Conservation (phyloP, 2,329 filamentous ascomycete species). For the Cordyceps fumosorosea region DNA sequence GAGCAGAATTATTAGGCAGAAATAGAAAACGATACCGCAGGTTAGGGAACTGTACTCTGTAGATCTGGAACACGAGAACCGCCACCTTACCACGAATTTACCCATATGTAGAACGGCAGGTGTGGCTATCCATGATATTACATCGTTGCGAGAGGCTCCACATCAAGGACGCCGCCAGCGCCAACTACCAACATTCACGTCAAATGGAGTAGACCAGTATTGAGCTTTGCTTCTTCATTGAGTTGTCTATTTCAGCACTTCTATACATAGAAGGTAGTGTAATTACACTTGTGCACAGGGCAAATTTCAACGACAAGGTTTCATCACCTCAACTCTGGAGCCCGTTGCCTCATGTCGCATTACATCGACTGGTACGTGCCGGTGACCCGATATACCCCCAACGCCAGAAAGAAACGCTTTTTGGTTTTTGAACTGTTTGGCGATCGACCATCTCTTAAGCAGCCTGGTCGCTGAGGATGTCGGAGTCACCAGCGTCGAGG, state of each 20-base stretch:
- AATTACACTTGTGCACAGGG: not conserved
- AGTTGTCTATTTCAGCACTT: conserved; percentile 14
- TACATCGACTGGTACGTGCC: conserved; percentile 32
- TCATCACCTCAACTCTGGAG: conserved; percentile 13
- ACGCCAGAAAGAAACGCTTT: conserved; percentile 32
- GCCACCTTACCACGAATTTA: not conserved
- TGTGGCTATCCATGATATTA: not conserved
- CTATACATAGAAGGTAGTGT: not conserved
- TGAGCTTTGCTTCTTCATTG: conserved; percentile 18
- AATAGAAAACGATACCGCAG: not conserved
- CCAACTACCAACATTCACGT: not conserved
- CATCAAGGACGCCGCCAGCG: too few species aligned
- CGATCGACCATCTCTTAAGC: conserved; percentile 38
- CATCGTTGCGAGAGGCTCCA: too few species aligned
- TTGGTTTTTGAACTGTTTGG: conserved; percentile 11
- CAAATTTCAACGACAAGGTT: conserved; percentile 2
- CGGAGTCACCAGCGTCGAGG: conserved; percentile 95
- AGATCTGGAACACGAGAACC: not conserved
- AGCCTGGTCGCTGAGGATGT: conserved; percentile 80
- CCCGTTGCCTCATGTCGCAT: conserved; percentile 26
- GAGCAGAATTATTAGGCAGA: not conserved
- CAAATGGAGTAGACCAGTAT: not conserved
- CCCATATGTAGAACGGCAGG: not conserved
- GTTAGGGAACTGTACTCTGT: not conserved
- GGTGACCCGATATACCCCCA: conserved; percentile 32